Conservation (phyloP, 768 basidiomycete species). For the Lentinula aciculospora region DNA sequence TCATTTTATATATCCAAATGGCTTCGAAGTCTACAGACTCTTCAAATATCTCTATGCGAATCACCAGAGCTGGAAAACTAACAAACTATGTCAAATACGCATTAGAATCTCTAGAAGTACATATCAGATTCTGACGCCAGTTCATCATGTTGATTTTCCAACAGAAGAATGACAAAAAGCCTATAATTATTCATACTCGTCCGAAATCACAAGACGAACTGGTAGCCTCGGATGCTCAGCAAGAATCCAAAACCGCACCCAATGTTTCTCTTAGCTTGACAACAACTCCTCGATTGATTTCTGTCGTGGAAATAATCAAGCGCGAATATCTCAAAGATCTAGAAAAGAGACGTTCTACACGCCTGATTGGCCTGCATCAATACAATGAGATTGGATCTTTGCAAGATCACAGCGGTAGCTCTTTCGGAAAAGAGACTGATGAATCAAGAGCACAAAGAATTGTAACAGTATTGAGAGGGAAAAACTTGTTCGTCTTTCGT, state of each 20-base stretch:
- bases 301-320: constrained; percentile 81
- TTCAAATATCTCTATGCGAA: constrained; percentile 35
- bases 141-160: background rate
- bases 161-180: constrained; percentile 42
- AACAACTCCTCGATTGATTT: constrained; percentile 58
- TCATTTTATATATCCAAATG: background rate
- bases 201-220: constrained; percentile 25
- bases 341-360: constrained; percentile 32
- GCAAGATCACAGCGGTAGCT: constrained; percentile 27
- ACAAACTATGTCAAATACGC: constrained; percentile 46
- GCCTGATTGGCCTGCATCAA: constrained; percentile 58
- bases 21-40: background rate
- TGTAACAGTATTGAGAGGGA: constrained; percentile 45
- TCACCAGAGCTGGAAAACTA: constrained; percentile 54
- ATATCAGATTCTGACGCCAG: constrained; percentile 12
- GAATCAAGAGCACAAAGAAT: constrained; percentile 32
- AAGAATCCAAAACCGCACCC: constrained; percentile 11
- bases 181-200: constrained; percentile 56
- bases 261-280: constrained; percentile 30
- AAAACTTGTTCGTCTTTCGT: constrained; percentile 22
- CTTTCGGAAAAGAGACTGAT: constrained; percentile 12
- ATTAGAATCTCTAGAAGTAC: constrained; percentile 48
- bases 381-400: constrained; percentile 68
- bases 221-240: constrained; percentile 5
- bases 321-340: constrained; percentile 64